Evolutionary conservation across 352 stramenopile genomes (phyloP), one percentile per base, ranked within the genome.

Genomic region (Phytophthora uliginosa): DNA sequence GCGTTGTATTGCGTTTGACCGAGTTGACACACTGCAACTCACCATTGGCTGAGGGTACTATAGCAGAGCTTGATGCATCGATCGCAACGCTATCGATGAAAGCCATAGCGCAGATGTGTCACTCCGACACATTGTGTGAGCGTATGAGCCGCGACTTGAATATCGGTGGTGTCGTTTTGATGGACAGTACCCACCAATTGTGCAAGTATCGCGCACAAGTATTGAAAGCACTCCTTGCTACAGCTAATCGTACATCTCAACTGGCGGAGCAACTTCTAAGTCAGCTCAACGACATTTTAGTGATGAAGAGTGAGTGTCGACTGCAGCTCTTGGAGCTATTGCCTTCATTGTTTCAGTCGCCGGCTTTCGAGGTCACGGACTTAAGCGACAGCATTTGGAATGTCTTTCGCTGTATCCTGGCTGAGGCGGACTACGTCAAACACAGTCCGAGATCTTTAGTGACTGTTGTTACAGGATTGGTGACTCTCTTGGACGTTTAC

Each of bases 251-350:
- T 7, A 36, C 47, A 17, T 56, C 60, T 8, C 36, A n/a, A 2
- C 20, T 74, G 13, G 36, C 33, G 17, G 20, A 48, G 17, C 42
- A 65, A 9, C 24, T 74, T 33, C 17, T 63, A 4, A 4, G 4
- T 17, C 52, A 59, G 24, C 4, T 55, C 2, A 26, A 24, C 18
- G 31, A n/a, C 6, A 42, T 65, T 15, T 15, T 31, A 12, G 13
- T 8, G 5, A 45, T 59, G 9, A 34, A 13, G 7, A 10, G 28
- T n/a, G 40, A 47, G 5, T 24, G 15, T 20, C 50, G 45, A 18
- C 5, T 70, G 5, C 38, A n/a, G 22, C 36, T 74, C 0, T 26
- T 74, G 18, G 52, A 58, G 7, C 22, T 74, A 13, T 50, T 74
- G 12, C 66, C 66, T 28, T 26, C 12, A 26, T 59, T 74, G 20